Percentiles rank a stretch among this genome's conserved stretches.
Evolutionary conservation across 2,329 filamentous ascomycete genomes (phyloP).

Genomic region (Zymoseptoria pseudotritici): DNA sequence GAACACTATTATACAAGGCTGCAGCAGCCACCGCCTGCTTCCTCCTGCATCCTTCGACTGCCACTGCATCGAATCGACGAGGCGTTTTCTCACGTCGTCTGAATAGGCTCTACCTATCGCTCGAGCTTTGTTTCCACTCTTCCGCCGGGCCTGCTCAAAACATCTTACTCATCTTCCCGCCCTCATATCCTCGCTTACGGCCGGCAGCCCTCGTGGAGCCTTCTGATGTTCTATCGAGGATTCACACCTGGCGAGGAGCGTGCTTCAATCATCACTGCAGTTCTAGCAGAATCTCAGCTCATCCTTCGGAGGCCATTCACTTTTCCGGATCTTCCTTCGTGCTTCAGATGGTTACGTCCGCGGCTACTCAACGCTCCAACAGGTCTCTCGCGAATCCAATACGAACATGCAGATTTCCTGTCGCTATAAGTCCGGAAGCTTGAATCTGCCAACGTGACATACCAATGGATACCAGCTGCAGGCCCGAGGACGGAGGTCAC

Average conservation of each 20-base stretch:
- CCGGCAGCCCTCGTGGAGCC: background rate
- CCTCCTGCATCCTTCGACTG: background rate
- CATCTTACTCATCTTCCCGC: no score
- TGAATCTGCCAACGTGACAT: background rate
- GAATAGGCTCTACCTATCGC: background rate
- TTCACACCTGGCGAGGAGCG: background rate
- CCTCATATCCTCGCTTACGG: background rate
- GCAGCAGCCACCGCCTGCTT: background rate
- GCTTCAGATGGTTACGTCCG: background rate
- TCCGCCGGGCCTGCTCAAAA: background rate
- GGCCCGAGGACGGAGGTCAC: conserved; percentile 3
- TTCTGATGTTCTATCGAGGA: background rate
- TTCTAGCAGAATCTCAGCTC: background rate
- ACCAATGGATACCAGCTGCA: conserved; percentile 8
- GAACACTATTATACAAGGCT: background rate
- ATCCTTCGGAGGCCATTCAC: background rate
- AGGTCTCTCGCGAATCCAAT: background rate
- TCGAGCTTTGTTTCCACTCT: background rate
- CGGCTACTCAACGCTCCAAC: background rate
- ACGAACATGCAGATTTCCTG: background rate
- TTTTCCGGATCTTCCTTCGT: background rate
- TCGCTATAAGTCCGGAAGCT: background rate
- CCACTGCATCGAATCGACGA: background rate
- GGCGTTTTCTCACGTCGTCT: background rate
- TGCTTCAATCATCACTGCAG: background rate